A percentile compares a stretch with the other conserved stretches of the same genome.
Evolutionary conservation across 495 filamentous ascomycete species (phyloP).

Genomic region (Aspergillus baeticus): DNA sequence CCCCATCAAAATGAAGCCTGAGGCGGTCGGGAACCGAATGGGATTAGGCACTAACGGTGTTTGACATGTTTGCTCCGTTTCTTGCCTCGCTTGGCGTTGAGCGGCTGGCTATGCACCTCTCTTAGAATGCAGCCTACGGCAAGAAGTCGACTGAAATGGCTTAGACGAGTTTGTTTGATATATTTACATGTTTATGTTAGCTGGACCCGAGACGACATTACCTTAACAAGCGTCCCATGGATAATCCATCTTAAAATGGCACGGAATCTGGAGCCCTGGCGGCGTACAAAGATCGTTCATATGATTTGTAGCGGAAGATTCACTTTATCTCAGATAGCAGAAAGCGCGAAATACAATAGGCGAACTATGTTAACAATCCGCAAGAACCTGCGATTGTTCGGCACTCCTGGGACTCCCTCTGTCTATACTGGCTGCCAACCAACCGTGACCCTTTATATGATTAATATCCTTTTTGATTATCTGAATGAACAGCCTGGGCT

Average conservation of each 20-base stretch:
- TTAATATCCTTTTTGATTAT: neutral
- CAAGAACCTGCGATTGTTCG: neutral
- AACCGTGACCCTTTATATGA: neutral
- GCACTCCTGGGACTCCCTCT: neutral
- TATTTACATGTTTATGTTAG: too few relatives aligned
- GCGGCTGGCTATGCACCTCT: too few relatives aligned
- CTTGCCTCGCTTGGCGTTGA: too few relatives aligned
- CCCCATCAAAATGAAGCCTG: too few relatives aligned
- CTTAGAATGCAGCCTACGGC: too few relatives aligned
- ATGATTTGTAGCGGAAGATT: neutral
- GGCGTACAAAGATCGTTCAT: neutral
- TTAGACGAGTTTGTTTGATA: too few relatives aligned
- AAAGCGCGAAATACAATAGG: neutral
- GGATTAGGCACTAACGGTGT: too few relatives aligned
- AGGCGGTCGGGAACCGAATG: too few relatives aligned
- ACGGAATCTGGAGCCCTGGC: neutral
- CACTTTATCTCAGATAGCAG: neutral
- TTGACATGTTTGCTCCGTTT: too few relatives aligned
- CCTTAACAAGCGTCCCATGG: neutral
- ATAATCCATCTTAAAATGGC: neutral
- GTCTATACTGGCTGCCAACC: neutral
- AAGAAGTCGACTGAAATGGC: too few relatives aligned
- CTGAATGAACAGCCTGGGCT: neutral
- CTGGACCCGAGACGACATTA: neutral
- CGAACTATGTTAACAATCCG: neutral